Percentiles rank a stretch among this genome's conserved stretches.
Evolutionary conservation across 495 filamentous ascomycete species (phyloP).

Genomic region (Lepidopterella palustris): DNA sequence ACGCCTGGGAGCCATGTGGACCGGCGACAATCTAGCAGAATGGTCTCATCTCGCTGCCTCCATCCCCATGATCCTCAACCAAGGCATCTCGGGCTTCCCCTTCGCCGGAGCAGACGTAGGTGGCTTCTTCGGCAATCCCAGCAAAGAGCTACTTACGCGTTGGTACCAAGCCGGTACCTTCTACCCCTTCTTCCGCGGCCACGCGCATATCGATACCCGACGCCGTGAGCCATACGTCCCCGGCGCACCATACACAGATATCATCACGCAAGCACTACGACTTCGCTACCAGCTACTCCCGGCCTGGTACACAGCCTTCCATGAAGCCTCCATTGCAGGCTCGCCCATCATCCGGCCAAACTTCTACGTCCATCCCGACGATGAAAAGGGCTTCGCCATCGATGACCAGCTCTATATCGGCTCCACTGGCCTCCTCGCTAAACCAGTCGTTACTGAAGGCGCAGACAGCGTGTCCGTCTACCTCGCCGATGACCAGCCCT

Average conservation of each 20-base stretch:
- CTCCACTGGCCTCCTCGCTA: constrained; percentile 74
- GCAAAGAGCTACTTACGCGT: constrained; percentile 78
- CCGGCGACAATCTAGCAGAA: constrained; percentile 87
- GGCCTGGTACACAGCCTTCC: constrained; percentile 95
- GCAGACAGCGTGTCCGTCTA: constrained; percentile 71
- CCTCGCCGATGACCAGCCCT: constrained; percentile 75
- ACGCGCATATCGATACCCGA: constrained; percentile 93
- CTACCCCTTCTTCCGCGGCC: constrained; percentile 98
- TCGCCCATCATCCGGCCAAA: constrained; percentile 84
- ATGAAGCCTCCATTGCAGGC: constrained; percentile 73
- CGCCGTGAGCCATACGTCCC: constrained; percentile 88
- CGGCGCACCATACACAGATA: constrained; percentile 74
- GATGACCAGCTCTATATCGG: constrained; percentile 94
- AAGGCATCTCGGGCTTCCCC: constrained; percentile 87
- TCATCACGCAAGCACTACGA: constrained; percentile 81
- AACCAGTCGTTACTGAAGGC: constrained; percentile 75
- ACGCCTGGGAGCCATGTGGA: constrained; percentile 93
- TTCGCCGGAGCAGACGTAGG: constrained; percentile 95
- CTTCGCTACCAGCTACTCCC: constrained; percentile 86
- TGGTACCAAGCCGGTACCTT: constrained; percentile 98
- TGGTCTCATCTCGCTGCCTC: constrained; percentile 85
- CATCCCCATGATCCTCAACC: constrained; percentile 86
- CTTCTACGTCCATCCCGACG: constrained; percentile 83
- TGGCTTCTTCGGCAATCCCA: constrained; percentile 95
- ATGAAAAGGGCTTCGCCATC: constrained; percentile 76